Evolutionary conservation across 2,329 filamentous ascomycete genomes (phyloP), one percentile per base, ranked within the genome.

Genomic region (Fusarium sp.): DNA sequence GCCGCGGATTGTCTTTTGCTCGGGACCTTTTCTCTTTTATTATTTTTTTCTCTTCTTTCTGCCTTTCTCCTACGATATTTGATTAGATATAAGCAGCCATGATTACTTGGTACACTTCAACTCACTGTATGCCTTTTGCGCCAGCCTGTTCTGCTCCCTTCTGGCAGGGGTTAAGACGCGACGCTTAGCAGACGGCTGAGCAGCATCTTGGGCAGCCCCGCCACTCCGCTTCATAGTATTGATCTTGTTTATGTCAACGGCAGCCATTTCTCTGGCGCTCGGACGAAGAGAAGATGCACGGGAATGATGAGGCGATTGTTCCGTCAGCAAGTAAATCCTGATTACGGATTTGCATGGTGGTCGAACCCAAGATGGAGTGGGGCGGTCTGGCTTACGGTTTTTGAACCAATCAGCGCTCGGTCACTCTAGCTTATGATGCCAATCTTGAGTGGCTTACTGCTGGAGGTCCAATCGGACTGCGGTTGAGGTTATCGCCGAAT

Each of bases 131-230:
- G 64, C 62, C 26, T 62, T 70, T 31, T 77, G 75, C 1, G 75
- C 73, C 5, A 59, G 11, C 1, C 74, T 65, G 48, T 77, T 77
- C 49, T 76, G 73, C 25, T 76, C 75, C 21, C 68, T 74, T 2
- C 75, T 41, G 0, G 75, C 75, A 0, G 49, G 39, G 0, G 75
- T 77, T 1, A 77, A 0, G 9, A 68, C 55, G 18, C 75, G 67
- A 8, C 53, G 60, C 34, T 67, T 51, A 7, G 46, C 4, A 3
- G 65, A 18, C 1, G 50, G 48, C 3, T 34, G 21, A 3, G 28
- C 6, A 7, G 21, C 39, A 41, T 41, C 34, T 37, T 4, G 18
- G 34, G 0, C 8, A 8, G 13, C 44, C 14, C n/a, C 13, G 1
- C 16, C 3, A 5, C 16, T 4, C 7, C n/a, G 55, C 14, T 45